Conservation (phyloP, 1,284 basidiomycete species). For the Tylopilus orsonianus region DNA sequence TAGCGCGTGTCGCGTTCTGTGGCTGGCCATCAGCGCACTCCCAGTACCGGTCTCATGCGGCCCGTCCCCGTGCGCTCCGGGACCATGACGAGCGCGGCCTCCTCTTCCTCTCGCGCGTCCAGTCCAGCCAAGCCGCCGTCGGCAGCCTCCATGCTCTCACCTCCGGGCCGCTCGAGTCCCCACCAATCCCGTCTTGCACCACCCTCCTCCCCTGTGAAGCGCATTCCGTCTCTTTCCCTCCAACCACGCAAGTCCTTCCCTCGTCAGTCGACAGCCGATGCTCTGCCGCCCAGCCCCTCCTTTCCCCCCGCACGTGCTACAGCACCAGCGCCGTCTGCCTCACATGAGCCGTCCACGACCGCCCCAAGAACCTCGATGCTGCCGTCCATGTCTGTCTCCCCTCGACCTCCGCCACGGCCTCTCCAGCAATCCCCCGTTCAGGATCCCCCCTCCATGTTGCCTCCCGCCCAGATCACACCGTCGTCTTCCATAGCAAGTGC, state of each 20-base stretch:
- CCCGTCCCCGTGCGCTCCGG: constrained; percentile 37
- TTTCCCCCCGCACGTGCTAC: constrained; percentile 19
- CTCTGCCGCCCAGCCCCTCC: constrained; percentile 25
- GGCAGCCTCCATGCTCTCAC: constrained; percentile 20
- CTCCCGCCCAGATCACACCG: constrained; percentile 17
- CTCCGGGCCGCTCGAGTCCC: constrained; percentile 25
- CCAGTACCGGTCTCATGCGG: constrained; percentile 38
- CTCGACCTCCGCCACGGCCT: constrained; percentile 17
- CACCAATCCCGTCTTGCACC: constrained; percentile 31
- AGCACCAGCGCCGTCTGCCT: constrained; percentile 11
- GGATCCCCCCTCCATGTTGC: constrained; percentile 5
- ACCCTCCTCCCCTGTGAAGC: constrained; percentile 42
- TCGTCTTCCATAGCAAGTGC: constrained; percentile 19
- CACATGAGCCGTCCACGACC: constrained; percentile 11
- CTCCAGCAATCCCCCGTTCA: constrained; percentile 17
- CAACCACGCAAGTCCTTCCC: constrained; percentile 34
- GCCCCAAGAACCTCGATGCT: constrained; percentile 13
- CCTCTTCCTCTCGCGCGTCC: constrained; percentile 41
- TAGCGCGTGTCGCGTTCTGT: constrained; percentile 30
- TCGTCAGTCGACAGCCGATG: constrained; percentile 33
- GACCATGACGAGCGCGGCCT: constrained; percentile 19
- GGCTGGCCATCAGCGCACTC: constrained; percentile 41
- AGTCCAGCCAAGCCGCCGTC: constrained; percentile 40
- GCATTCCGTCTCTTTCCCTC: constrained; percentile 37
- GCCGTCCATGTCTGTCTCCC: constrained; percentile 11